A percentile compares a stretch with the other conserved stretches of the same genome.
phyloP scores from a whole-genome alignment of 140 eudicot genomes.

The Cichorium intybus region DNA sequence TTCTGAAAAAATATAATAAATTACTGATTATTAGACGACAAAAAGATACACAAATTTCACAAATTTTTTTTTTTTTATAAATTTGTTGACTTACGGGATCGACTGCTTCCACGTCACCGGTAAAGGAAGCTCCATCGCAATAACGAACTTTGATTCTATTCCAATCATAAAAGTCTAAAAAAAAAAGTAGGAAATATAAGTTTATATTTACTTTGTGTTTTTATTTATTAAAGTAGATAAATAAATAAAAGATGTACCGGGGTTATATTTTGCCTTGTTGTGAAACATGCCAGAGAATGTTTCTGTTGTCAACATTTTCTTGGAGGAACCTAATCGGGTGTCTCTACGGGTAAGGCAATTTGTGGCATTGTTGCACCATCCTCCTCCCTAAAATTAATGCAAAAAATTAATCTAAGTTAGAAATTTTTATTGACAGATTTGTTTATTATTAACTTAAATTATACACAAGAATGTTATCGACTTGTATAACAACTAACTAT shows the following conservation, averaged over 20 bases:
- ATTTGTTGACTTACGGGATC: constrained; percentile 64
- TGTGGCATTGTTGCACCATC: constrained; percentile 90
- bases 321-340: constrained; percentile 73
- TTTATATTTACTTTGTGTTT: not conserved
- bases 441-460: not conserved
- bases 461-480: not conserved
- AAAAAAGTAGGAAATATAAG: constrained; percentile 14
- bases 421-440: not conserved
- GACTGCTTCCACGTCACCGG: constrained; percentile 84
- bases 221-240: not conserved
- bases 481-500: not conserved
- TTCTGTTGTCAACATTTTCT: constrained; percentile 53
- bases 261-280: constrained; percentile 61
- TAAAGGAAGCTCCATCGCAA: constrained; percentile 95
- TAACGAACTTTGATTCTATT: constrained; percentile 83
- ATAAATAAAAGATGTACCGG: constrained; percentile 39
- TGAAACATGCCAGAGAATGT: constrained; percentile 81
- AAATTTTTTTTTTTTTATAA: not conserved
- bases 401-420: not conserved
- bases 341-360: constrained; percentile 66
- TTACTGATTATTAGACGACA: not conserved
- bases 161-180: constrained; percentile 81
- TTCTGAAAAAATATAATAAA: constrained; percentile 23
- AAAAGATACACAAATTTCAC: not conserved
- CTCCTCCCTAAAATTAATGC: constrained; percentile 67